Percentiles rank a stretch among this genome's conserved stretches.
Evolutionary conservation across 2,329 filamentous ascomycete species (phyloP).

Genomic region (Rachicladosporium sp.): DNA sequence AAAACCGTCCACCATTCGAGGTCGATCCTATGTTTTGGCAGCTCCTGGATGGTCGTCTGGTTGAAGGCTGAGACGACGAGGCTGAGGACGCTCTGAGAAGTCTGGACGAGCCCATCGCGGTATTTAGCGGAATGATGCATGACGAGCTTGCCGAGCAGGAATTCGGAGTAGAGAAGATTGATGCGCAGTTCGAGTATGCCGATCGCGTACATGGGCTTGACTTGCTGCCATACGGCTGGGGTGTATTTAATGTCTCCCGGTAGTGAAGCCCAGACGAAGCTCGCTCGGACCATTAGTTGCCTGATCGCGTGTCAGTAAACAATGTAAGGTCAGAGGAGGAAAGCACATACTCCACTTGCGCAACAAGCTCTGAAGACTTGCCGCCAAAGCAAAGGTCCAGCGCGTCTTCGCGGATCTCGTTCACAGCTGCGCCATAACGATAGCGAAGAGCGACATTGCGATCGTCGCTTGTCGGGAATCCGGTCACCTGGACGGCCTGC

Average conservation of each 20-base stretch:
- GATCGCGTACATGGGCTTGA: not conserved
- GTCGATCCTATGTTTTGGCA: not conserved
- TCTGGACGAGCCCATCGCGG: slow-evolving; percentile 1
- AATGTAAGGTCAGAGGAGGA: too few relatives aligned
- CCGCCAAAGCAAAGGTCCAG: too few relatives aligned
- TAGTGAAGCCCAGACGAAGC: not conserved
- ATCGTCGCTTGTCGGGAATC: not conserved
- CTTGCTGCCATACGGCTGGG: too few relatives aligned
- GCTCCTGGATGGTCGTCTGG: not conserved
- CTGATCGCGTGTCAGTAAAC: too few relatives aligned
- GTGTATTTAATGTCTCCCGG: not conserved
- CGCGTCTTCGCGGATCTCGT: too few relatives aligned
- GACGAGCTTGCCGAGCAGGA: slow-evolving; percentile 3
- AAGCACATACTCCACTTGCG: too few relatives aligned
- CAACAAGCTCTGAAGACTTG: too few relatives aligned
- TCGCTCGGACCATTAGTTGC: too few relatives aligned
- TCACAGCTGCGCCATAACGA: too few relatives aligned
- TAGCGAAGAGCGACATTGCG: too few relatives aligned
- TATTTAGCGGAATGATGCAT: not conserved
- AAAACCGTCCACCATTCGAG: not conserved
- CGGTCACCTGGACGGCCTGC: slow-evolving; percentile 1
- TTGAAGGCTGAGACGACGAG: slow-evolving; percentile 2
- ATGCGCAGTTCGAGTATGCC: not conserved
- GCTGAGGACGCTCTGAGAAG: slow-evolving; percentile 3
- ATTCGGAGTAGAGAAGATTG: slow-evolving; percentile 3